These are phyloP conservation scores for Pisolithus orientalis DNA, from an alignment of 768 basidiomycete genomes.

Conservation along the genomic window DNA sequence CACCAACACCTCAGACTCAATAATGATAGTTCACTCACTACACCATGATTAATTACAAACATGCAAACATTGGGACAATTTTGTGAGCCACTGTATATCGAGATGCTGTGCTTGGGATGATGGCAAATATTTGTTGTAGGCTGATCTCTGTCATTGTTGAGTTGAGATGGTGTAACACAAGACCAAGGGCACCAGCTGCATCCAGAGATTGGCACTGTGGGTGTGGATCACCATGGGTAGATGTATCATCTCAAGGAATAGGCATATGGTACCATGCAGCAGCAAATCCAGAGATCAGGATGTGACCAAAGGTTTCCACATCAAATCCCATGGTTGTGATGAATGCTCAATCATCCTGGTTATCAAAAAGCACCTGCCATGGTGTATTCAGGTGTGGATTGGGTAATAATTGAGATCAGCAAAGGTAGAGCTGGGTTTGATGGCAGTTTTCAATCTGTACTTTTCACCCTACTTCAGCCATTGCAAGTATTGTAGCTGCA, in stretches of 20 bases:
- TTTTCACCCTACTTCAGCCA: no score
- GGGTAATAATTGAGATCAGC: conserved; percentile 18
- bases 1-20: no score
- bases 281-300: conserved; percentile 31
- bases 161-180: conserved; percentile 34
- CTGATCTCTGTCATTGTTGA: conserved; percentile 33
- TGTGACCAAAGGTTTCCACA: conserved; percentile 28
- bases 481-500: no score
- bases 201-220: conserved; percentile 20
- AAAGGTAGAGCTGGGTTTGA: no score
- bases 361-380: conserved; percentile 30
- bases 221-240: conserved; percentile 15
- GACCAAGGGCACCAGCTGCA: conserved; percentile 35
- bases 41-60: no score
- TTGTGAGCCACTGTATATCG: no score
- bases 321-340: conserved; percentile 43
- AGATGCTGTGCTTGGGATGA: conserved; percentile 32
- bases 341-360: conserved; percentile 31
- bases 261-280: conserved; percentile 12
- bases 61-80: no score
- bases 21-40: no score
- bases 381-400: conserved; percentile 29
- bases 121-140: conserved; percentile 37
- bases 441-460: no score
- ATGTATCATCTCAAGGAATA: conserved; percentile 28